These are phyloP conservation scores for Fermentozyma sake DNA, from an alignment of 1,139 yeast genomes.

Conservation along the genomic window DNA sequence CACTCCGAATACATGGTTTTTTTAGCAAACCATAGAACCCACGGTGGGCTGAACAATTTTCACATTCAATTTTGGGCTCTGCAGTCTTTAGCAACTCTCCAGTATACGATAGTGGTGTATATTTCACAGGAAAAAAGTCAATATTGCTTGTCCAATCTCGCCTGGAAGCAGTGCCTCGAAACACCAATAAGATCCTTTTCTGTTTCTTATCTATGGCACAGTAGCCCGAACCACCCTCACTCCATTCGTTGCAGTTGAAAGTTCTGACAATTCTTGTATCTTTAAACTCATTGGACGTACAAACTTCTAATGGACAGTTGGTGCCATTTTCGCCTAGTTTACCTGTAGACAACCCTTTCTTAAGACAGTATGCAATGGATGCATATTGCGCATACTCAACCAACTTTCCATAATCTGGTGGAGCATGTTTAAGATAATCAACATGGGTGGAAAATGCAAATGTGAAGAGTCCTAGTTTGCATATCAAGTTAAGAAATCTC, in stretches of 20 bases:
- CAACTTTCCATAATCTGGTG: slow-evolving; percentile 24
- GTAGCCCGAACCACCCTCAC: slow-evolving; percentile 51
- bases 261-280: slow-evolving; percentile 30
- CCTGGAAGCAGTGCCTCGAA: slow-evolving; percentile 55
- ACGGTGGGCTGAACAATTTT: slow-evolving; percentile 51
- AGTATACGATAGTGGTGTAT: slow-evolving; percentile 21
- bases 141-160: slow-evolving; percentile 58
- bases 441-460: not conserved
- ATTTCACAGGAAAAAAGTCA: slow-evolving; percentile 36
- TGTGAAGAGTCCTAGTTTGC: not conserved
- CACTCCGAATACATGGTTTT: slow-evolving; percentile 30
- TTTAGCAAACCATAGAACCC: slow-evolving; percentile 49
- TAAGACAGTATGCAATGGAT: slow-evolving; percentile 37
- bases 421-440: not conserved
- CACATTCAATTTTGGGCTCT: slow-evolving; percentile 27
- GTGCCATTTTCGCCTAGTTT: slow-evolving; percentile 14
- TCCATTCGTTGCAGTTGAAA: slow-evolving; percentile 36
- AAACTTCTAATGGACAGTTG: slow-evolving; percentile 19
- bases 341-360: slow-evolving; percentile 26
- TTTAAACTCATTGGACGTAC: slow-evolving; percentile 15
- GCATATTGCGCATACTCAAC: slow-evolving; percentile 32
- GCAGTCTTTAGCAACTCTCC: slow-evolving; percentile 5
- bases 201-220: slow-evolving; percentile 38
- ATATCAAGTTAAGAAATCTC: too few species aligned
- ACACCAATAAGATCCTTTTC: slow-evolving; percentile 36